Conservation (phyloP, 129 eudicot genomes). For the Arctium lappa region DNA sequence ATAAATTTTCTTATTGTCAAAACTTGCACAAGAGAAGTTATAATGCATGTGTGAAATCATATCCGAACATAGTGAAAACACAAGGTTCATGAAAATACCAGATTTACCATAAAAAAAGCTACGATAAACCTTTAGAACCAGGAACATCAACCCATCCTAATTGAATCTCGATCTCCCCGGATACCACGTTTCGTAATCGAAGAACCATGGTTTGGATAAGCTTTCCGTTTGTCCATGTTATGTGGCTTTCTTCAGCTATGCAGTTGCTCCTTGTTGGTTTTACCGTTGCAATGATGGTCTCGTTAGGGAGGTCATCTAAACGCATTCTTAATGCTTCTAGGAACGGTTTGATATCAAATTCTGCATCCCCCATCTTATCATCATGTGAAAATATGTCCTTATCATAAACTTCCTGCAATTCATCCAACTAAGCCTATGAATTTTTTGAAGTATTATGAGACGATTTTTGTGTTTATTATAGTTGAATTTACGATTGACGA, state of each 20-base stretch:
- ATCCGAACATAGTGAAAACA: neutral
- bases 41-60: neutral
- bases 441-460: too few relatives aligned
- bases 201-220: slow-evolving; percentile 49
- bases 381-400: slow-evolving; percentile 42
- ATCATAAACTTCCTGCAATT: slow-evolving; percentile 46
- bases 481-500: neutral
- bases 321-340: slow-evolving; percentile 37
- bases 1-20: neutral
- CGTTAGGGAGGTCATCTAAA: slow-evolving; percentile 27
- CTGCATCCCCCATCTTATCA: slow-evolving; percentile 59
- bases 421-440: neutral
- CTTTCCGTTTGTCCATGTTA: slow-evolving; percentile 39
- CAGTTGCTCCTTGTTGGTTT: slow-evolving; percentile 48
- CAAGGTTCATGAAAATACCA: neutral
- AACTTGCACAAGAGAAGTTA: neutral
- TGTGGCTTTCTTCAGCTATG: slow-evolving; percentile 51
- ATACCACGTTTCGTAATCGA: slow-evolving; percentile 36
- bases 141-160: slow-evolving; percentile 52
- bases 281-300: slow-evolving; percentile 40
- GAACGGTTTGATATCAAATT: slow-evolving; percentile 47
- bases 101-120: neutral
- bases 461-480: too few relatives aligned
- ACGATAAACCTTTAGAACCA: slow-evolving; percentile 31
- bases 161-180: slow-evolving; percentile 49